Percentiles rank a stretch among this genome's conserved stretches.
These are phyloP conservation scores for Hebeloma cylindrosporum DNA, from an alignment of 768 basidiomycete genomes.

Conservation along the genomic window DNA sequence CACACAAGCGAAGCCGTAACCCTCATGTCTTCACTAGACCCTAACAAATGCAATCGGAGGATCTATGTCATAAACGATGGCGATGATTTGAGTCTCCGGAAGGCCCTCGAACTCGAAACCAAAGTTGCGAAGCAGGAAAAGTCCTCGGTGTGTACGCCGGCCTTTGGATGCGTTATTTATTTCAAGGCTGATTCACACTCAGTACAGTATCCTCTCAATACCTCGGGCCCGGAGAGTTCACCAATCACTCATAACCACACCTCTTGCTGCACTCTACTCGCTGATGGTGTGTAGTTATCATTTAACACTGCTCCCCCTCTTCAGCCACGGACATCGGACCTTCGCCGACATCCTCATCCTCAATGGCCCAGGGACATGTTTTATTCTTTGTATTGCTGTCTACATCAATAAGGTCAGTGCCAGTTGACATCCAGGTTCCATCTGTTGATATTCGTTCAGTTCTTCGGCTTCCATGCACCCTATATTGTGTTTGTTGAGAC, in stretches of 20 bases:
- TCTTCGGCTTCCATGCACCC: slow-evolving; percentile 73
- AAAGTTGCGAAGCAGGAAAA: slow-evolving; percentile 12
- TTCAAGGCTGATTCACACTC: slow-evolving; percentile 2
- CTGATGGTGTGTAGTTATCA: slow-evolving; percentile 61
- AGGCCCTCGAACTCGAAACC: slow-evolving; percentile 66
- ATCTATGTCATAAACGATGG: slow-evolving; percentile 82
- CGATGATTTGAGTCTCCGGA: slow-evolving; percentile 73
- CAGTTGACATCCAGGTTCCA: background rate
- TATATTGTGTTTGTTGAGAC: slow-evolving; percentile 87
- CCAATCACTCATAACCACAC: slow-evolving; percentile 71
- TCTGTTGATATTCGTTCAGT: slow-evolving; percentile 40
- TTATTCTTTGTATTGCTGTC: slow-evolving; percentile 70
- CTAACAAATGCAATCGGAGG: slow-evolving; percentile 70
- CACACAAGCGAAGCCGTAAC: slow-evolving; percentile 88
- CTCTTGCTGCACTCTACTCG: slow-evolving; percentile 62
- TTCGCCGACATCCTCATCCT: slow-evolving; percentile 80
- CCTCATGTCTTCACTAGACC: slow-evolving; percentile 72
- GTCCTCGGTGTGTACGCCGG: slow-evolving; percentile 14
- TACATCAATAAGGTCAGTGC: slow-evolving; percentile 64
- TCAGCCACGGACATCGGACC: slow-evolving; percentile 24
- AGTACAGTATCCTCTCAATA: slow-evolving; percentile 61
- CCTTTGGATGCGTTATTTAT: slow-evolving; percentile 2
- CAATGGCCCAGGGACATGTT: slow-evolving; percentile 95
- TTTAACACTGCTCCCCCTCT: slow-evolving; percentile 54
- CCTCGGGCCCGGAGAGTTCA: slow-evolving; percentile 89